Evolutionary conservation across 257 asterid genomes (phyloP).

Genomic region (Solanum stenotomum): DNA sequence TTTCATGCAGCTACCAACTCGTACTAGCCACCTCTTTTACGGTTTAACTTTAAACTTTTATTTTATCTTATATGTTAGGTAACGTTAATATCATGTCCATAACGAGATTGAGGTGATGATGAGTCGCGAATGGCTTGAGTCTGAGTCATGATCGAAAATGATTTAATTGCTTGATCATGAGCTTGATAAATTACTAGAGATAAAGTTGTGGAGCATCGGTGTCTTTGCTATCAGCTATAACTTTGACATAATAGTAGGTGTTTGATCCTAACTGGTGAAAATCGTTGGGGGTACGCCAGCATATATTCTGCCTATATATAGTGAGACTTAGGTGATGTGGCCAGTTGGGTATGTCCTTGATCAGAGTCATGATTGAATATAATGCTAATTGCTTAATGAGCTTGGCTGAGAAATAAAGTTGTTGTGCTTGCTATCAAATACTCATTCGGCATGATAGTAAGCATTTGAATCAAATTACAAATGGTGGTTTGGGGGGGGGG

Average conservation of each 20-base stretch:
- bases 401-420: neutral
- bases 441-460: neutral
- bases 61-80: neutral
- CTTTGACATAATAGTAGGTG: neutral
- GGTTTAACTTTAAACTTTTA: neutral
- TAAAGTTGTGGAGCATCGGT: neutral
- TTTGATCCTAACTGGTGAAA: too few species aligned
- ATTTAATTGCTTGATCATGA: neutral
- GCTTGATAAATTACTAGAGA: neutral
- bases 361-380: too few species aligned
- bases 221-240: neutral
- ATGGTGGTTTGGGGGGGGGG: too few species aligned
- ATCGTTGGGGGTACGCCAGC: too few species aligned
- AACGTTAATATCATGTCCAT: neutral
- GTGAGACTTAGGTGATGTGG: too few species aligned
- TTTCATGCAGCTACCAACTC: neutral
- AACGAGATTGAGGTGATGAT: neutral
- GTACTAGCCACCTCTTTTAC: neutral
- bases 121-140: neutral
- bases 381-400: neutral
- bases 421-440: neutral
- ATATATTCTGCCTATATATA: too few species aligned
- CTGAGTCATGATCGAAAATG: neutral
- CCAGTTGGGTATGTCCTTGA: too few species aligned
- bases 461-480: neutral